These are phyloP conservation scores for Earliella scabrosa DNA, from an alignment of 1,284 basidiomycete species.

Conservation along the genomic window DNA sequence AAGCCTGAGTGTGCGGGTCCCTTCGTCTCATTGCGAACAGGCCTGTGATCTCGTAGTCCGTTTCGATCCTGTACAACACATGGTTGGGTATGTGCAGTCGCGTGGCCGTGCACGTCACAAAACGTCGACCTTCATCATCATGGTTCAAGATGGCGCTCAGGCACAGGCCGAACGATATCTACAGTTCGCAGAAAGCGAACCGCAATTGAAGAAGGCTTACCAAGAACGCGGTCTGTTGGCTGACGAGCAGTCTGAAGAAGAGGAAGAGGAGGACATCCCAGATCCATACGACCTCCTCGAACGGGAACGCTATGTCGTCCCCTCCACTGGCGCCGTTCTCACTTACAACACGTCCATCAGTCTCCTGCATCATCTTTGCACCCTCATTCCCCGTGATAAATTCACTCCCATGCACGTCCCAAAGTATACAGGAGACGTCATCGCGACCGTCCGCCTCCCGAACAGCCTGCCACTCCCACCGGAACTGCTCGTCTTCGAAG, in stretches of 20 bases:
- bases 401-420: constrained; percentile 67
- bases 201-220: constrained; percentile 64
- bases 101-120: constrained; percentile 81
- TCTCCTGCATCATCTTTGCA: constrained; percentile 73
- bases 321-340: constrained; percentile 72
- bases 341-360: constrained; percentile 76
- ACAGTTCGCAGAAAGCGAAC: constrained; percentile 61
- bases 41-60: constrained; percentile 85
- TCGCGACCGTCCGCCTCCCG: constrained; percentile 65
- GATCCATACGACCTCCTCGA: constrained; percentile 59
- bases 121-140: constrained; percentile 76
- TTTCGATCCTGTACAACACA: constrained; percentile 76
- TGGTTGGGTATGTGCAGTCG: constrained; percentile 85
- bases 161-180: constrained; percentile 61
- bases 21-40: constrained; percentile 38
- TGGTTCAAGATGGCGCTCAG: constrained; percentile 68
- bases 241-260: constrained; percentile 30
- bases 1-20: not conserved
- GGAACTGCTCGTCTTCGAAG: constrained; percentile 55
- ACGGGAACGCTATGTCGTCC: constrained; percentile 73
- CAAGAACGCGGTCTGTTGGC: constrained; percentile 49
- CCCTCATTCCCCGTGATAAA: constrained; percentile 72
- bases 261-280: constrained; percentile 49
- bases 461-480: constrained; percentile 64
- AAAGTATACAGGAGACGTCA: constrained; percentile 63